Base-by-base conservation (phyloP, 2,329 filamentous ascomycete species). In the Colletotrichum tropicicola region DNA sequence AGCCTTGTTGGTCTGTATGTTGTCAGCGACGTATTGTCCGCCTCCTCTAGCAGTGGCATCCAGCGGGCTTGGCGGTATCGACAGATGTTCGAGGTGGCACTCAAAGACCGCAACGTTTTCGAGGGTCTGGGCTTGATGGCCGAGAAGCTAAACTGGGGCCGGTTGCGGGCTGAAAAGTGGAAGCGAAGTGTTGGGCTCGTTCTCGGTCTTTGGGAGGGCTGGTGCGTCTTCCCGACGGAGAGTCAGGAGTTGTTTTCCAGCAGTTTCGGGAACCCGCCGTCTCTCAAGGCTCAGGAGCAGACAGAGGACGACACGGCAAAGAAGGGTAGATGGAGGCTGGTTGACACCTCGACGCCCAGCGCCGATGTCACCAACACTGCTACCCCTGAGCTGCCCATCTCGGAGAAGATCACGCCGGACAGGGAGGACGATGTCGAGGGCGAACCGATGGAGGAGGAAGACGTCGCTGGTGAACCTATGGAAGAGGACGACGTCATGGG, bases 31-130 rank as follows among this genome's bases (percentile, higher is more conserved):
- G 91, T 97, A 47, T 83, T 97, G 12, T 92, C 92, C 0, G 92
- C 92, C 1, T 87, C 86, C 0, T 92, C 91, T 1, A 93, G 90
- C 9, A 92, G 91, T 68, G 91, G 90, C 2, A 89, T 95, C 23
- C 89, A 92, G 2, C 92, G 94, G 74, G 92, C 92, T 3, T 97
- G 94, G 92, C 90, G 93, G 56, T 97, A 94, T 73, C 85, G 94
- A 21, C 89, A 92, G 69, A 84, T 95, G 3, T 93, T 97, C 67
- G 93, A 97, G 74, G 82, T 83, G 1, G 88, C 91, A 1, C 82
- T 98, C 23, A 88, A 87, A 28, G 80, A 86, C 8, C 87, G 89
- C 59, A 87, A 88, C 61, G 88, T 90, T 0, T 97, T 97, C 71
- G 91, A 92, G 72, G 84, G 86, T 45, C 84, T 98, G 3, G 94